Evolutionary conservation across 2,329 filamentous ascomycete species (phyloP).

Genomic region (Xylaria sp.): DNA sequence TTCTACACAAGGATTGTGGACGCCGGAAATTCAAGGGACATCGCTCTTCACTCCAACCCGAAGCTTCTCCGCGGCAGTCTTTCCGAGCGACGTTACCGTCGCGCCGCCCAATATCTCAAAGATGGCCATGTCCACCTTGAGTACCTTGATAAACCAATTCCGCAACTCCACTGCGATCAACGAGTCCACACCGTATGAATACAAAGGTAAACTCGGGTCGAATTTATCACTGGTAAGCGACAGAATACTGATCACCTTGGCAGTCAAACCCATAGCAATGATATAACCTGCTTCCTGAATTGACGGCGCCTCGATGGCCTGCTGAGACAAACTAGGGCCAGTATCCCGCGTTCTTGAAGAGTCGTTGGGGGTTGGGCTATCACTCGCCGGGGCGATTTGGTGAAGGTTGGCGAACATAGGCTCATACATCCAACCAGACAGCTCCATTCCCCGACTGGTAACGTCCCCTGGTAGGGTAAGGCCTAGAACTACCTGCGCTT

Average conservation of each 20-base stretch:
- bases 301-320: not conserved
- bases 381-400: not conserved
- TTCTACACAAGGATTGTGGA: no score
- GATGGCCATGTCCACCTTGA: no score
- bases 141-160: no score
- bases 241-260: not conserved
- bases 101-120: no score
- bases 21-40: no score
- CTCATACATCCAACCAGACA: not conserved
- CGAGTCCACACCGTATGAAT: slow-evolving; percentile 6
- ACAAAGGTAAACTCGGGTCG: not conserved
- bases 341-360: not conserved
- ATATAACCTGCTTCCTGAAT: not conserved
- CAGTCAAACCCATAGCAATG: not conserved
- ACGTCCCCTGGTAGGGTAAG: not conserved
- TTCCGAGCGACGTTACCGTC: no score
- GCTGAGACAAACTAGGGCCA: not conserved
- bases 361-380: not conserved
- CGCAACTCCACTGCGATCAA: not conserved
- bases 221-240: not conserved
- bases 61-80: no score
- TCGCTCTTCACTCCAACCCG: no score
- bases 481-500: not conserved
- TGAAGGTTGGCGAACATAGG: not conserved
- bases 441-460: not conserved